Conservation (phyloP, 2,329 filamentous ascomycete genomes). For the Fusarium sp. region DNA sequence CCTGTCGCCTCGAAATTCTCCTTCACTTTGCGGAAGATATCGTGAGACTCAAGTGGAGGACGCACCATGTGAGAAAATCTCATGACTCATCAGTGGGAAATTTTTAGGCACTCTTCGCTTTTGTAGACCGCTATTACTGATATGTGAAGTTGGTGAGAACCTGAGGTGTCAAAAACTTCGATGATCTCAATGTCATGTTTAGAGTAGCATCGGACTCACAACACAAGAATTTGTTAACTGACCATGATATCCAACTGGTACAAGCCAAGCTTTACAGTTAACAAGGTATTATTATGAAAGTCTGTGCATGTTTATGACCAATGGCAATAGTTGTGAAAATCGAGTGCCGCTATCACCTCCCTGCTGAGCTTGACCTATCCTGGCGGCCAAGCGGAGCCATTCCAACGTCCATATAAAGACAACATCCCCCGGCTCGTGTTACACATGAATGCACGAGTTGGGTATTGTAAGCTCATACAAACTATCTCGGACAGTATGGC, state of each 20-base stretch:
- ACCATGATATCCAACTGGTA: neutral
- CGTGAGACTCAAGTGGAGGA: conserved; percentile 13
- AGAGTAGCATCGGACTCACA: conserved; percentile 15
- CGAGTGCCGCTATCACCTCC: conserved; percentile 8
- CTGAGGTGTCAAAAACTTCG: neutral
- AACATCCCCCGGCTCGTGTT: conserved; percentile 9
- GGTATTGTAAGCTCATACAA: neutral
- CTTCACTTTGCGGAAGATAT: conserved; percentile 6
- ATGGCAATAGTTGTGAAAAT: conserved; percentile 14
- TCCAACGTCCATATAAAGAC: conserved; percentile 31
- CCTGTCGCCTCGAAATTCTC: neutral
- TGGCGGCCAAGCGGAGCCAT: conserved; percentile 18
- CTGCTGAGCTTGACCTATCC: conserved; percentile 16
- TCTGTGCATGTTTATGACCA: conserved; percentile 25
- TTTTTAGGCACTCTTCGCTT: neutral
- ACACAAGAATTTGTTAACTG: neutral
- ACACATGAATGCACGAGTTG: neutral
- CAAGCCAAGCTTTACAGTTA: neutral
- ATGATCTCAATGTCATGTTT: neutral
- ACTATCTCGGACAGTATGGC: neutral
- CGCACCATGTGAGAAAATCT: neutral
- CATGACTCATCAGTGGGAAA: conserved; percentile 23
- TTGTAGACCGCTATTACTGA: conserved; percentile 3
- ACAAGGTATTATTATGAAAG: neutral
- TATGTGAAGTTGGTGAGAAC: neutral